These are phyloP conservation scores for Aureobasidium vineae DNA, from an alignment of 2,329 filamentous ascomycete genomes.

Conservation along the genomic window DNA sequence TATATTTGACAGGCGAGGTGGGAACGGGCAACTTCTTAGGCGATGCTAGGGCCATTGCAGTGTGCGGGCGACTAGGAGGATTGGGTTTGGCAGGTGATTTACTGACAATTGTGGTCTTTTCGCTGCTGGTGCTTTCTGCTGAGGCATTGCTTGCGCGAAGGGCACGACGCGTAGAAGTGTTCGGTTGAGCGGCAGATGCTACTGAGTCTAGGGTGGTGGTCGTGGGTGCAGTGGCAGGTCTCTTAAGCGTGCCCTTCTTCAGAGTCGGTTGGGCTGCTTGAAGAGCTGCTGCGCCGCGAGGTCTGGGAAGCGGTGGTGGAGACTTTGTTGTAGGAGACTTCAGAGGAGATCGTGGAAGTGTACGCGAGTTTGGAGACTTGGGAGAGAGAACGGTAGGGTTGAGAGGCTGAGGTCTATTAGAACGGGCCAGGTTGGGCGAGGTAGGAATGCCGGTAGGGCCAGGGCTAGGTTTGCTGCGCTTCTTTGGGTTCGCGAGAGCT, in stretches of 20 bases:
- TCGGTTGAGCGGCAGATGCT: slow-evolving; percentile 61
- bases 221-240: slow-evolving; percentile 29
- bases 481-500: slow-evolving; percentile 66
- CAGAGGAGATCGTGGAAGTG: slow-evolving; percentile 58
- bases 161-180: slow-evolving; percentile 5
- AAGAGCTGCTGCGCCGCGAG: background rate
- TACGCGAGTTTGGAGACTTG: slow-evolving; percentile 75
- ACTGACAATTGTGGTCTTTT: slow-evolving; percentile 59
- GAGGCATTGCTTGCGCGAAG: slow-evolving; percentile 19
- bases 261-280: background rate
- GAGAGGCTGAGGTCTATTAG: slow-evolving; percentile 41
- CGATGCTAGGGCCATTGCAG: slow-evolving; percentile 31
- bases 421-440: slow-evolving; percentile 31
- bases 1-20: slow-evolving; percentile 19
- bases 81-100: slow-evolving; percentile 42
- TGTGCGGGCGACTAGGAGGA: slow-evolving; percentile 41
- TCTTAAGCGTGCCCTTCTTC: slow-evolving; percentile 18
- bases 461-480: slow-evolving; percentile 50
- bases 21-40: slow-evolving; percentile 27
- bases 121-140: slow-evolving; percentile 58
- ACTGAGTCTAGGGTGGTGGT: slow-evolving; percentile 50
- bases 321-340: slow-evolving; percentile 42
- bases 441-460: slow-evolving; percentile 33
- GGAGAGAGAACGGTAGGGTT: slow-evolving; percentile 69
- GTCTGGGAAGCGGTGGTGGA: slow-evolving; percentile 19